These are phyloP conservation scores for Coriolopsis trogii DNA, from an alignment of 1,284 basidiomycete species.

Conservation along the genomic window DNA sequence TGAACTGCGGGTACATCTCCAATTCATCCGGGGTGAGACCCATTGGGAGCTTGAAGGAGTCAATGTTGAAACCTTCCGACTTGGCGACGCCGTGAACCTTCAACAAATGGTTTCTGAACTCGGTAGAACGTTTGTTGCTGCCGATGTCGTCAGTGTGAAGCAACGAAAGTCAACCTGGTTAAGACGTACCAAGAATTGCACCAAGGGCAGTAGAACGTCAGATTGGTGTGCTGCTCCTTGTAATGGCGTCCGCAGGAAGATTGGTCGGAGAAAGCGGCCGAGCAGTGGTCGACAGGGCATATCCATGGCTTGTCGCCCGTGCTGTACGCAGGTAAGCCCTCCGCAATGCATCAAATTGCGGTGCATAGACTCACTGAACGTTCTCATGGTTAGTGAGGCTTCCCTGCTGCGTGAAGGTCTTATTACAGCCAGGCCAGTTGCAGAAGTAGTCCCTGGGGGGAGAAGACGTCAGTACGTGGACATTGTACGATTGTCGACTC, in stretches of 20 bases:
- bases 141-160: not conserved
- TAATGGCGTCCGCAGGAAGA: slow-evolving; percentile 47
- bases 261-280: slow-evolving; percentile 54
- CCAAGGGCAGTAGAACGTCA: slow-evolving; percentile 17
- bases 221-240: slow-evolving; percentile 14
- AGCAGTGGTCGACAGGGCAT: slow-evolving; percentile 46
- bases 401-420: slow-evolving; percentile 1
- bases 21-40: not conserved
- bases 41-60: not conserved
- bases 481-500: not conserved
- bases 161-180: not conserved
- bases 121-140: slow-evolving; percentile 17
- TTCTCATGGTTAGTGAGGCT: slow-evolving; percentile 4
- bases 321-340: slow-evolving; percentile 35
- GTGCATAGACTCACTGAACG: slow-evolving; percentile 1
- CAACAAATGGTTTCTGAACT: slow-evolving; percentile 15
- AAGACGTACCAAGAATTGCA: not conserved
- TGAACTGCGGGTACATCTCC: slow-evolving; percentile 5
- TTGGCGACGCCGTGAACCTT: not conserved
- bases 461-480: not conserved
- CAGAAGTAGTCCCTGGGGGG: slow-evolving; percentile 8
- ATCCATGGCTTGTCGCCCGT: slow-evolving; percentile 51
- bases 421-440: not conserved
- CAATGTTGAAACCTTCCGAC: not conserved
- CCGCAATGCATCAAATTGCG: not conserved